A percentile compares a stretch with the other conserved stretches of the same genome.
phyloP scores from a whole-genome alignment of 2,329 filamentous ascomycete species.

The Arthroderma sp. region DNA sequence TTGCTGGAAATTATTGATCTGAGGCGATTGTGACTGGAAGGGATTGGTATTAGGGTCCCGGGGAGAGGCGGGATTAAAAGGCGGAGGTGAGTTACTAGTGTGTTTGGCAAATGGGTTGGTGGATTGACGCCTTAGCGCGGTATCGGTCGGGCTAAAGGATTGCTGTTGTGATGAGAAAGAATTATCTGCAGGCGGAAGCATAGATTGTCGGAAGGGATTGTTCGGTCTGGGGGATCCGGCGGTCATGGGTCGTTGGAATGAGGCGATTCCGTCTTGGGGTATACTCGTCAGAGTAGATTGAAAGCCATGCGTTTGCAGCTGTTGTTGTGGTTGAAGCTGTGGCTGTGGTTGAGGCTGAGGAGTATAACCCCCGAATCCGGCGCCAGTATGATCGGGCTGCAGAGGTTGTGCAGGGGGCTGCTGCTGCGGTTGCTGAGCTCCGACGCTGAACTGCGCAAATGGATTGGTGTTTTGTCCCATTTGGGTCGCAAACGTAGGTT shows the following conservation, averaged over 20 bases:
- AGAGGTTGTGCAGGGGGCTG: constrained; percentile 31
- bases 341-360: constrained; percentile 47
- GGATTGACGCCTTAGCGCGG: constrained; percentile 46
- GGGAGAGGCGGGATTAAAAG: constrained; percentile 1
- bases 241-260: constrained; percentile 30
- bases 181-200: constrained; percentile 49
- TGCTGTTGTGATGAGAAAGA: constrained; percentile 19
- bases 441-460: constrained; percentile 16
- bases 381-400: constrained; percentile 53
- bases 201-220: constrained; percentile 90
- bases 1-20: too few species aligned
- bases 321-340: constrained; percentile 7
- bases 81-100: constrained; percentile 19
- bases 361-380: constrained; percentile 73
- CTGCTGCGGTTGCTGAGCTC: constrained; percentile 7
- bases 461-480: constrained; percentile 22
- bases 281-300: constrained; percentile 33
- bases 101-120: constrained; percentile 79
- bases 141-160: constrained; percentile 30
- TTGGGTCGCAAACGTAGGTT: constrained; percentile 14
- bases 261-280: constrained; percentile 36
- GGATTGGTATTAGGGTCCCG: background rate
- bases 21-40: too few species aligned
- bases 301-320: constrained; percentile 23
- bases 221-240: constrained; percentile 45